phyloP scores from a whole-genome alignment of 1,284 basidiomycete genomes.

The Trichosporon asahii region DNA sequence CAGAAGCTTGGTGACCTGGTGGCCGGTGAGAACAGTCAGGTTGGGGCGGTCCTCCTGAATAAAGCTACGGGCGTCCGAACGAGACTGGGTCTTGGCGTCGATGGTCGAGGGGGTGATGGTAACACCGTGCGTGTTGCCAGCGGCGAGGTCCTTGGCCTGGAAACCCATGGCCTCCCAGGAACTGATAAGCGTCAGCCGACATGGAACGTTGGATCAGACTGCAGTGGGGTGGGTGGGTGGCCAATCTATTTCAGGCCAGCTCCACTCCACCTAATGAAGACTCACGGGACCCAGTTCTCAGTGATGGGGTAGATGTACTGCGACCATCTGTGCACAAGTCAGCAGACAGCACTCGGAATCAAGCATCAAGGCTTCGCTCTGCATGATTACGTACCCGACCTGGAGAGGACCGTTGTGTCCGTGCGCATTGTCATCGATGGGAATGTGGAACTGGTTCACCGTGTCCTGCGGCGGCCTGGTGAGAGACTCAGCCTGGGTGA shows the following conservation, averaged over 20 bases:
- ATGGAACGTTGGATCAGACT: neutral
- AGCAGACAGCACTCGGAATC: neutral
- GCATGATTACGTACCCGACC: constrained; percentile 30
- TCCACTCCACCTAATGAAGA: neutral
- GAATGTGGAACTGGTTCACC: constrained; percentile 50
- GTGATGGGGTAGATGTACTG: constrained; percentile 56
- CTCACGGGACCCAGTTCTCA: constrained; percentile 57
- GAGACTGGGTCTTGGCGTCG: constrained; percentile 62
- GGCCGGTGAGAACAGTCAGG: constrained; percentile 59
- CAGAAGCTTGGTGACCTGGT: constrained; percentile 62
- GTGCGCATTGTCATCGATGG: constrained; percentile 53
- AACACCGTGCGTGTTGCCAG: constrained; percentile 32
- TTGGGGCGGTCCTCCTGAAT: constrained; percentile 64
- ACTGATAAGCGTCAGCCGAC: constrained; percentile 1
- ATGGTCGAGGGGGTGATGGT: constrained; percentile 63
- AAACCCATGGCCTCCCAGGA: constrained; percentile 55
- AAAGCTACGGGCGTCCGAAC: constrained; percentile 64
- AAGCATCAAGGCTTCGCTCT: neutral
- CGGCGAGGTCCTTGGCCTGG: constrained; percentile 51
- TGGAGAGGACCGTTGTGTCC: constrained; percentile 56
- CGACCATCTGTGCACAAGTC: constrained; percentile 31
- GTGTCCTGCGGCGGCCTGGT: constrained; percentile 51
- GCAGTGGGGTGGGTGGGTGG: neutral
- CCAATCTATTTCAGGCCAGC: neutral
- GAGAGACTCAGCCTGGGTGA: constrained; percentile 53